Base-by-base conservation (phyloP, 805 yeast species). In the Metschnikowia peoriensis region DNA sequence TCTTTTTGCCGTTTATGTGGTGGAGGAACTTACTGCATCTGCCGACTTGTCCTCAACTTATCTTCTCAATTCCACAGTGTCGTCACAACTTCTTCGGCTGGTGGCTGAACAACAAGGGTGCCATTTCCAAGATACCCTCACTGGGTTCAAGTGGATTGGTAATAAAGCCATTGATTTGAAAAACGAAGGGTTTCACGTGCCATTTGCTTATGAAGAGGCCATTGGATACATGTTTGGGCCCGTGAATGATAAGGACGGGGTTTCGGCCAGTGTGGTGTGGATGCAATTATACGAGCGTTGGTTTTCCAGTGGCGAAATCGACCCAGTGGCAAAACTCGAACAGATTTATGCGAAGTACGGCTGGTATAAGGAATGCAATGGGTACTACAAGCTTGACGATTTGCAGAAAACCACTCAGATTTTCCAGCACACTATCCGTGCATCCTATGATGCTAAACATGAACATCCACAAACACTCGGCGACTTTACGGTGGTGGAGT, bases 141-240 rank as follows among this genome's bases (percentile, higher is more conserved):
- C 98, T 0, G 99, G 99, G 1, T 93, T 93, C 75, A 93, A 93
- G 70, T 93, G 99, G 99, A 86, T 93, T 38, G 99, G 98, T 4
- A 93, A 93, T 65, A 81, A 83, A 57, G 94, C 97, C 1, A 82
- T 86, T 37, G 88, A 85, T 7, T 72, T 89, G 46, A 90, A 87
- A 57, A 55, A 64, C 0, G 66, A 79, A 42, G 96, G 96, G 0
- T 82, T 64, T 61, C 56, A 49, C 4, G 96, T 92, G 1, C 96
- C 97, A 0, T 91, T 93, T 72, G 97, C 89, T 0, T 93, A 80
- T 66, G 99, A 93, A 68, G 99, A 93, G 66, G 98, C 98, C 2
- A 87, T 93, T 58, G 99, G 99, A 1, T 93, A 83, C 71, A 89
- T 93, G 97, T 89, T 91, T 62, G 71, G 82, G 17, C 78, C 82